Evolutionary conservation across 2,329 filamentous ascomycete genomes (phyloP).

Genomic region (Aspergillus calidoustus): DNA sequence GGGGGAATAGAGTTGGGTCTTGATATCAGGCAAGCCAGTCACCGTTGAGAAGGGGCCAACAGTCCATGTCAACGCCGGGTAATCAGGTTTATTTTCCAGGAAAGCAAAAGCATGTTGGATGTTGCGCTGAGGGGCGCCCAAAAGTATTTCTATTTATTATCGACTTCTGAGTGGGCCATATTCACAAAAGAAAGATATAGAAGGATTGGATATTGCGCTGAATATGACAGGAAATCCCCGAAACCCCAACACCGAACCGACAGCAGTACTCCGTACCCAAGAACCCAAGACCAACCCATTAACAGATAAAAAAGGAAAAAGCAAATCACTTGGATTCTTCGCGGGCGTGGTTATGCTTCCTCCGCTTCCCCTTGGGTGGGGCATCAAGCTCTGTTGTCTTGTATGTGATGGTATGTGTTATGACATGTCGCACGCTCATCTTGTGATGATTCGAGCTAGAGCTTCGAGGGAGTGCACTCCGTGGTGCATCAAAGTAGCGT

Average conservation of each 20-base stretch:
- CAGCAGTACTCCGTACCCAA: slow-evolving; percentile 9
- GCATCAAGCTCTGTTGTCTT: slow-evolving; percentile 77
- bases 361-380: slow-evolving; percentile 89
- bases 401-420: slow-evolving; percentile 93
- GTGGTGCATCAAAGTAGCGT: slow-evolving; percentile 64
- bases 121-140: slow-evolving; percentile 5
- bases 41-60: neutral
- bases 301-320: neutral
- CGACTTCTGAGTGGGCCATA: slow-evolving; percentile 1
- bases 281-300: neutral
- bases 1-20: neutral
- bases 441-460: slow-evolving; percentile 49
- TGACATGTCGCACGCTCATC: slow-evolving; percentile 80
- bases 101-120: neutral
- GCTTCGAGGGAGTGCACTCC: slow-evolving; percentile 56
- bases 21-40: neutral
- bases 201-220: slow-evolving; percentile 14
- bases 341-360: slow-evolving; percentile 57
- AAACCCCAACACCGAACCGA: slow-evolving; percentile 13
- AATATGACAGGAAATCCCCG: slow-evolving; percentile 2
- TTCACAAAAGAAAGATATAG: slow-evolving; percentile 13
- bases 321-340: slow-evolving; percentile 8
- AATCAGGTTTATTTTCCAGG: neutral
- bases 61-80: neutral
- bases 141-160: slow-evolving; percentile 18